phyloP scores from a whole-genome alignment of 164 flowering plant species.

The Berberis vulgaris region DNA sequence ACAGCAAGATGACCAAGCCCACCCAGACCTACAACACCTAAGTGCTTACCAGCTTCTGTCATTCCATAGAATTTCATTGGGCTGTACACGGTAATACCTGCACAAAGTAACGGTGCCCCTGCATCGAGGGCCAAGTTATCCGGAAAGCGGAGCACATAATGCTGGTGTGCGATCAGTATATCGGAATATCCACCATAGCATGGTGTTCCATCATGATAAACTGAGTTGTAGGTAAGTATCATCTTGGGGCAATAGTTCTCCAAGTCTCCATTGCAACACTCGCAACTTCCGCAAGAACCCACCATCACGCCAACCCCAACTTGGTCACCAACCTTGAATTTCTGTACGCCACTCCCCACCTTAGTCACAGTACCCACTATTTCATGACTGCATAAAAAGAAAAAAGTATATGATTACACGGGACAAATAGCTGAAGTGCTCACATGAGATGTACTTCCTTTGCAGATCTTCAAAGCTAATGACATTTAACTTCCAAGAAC shows the following conservation, averaged over 20 bases:
- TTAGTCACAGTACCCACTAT: conserved; percentile 24
- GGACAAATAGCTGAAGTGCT: not conserved
- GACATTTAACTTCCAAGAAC: too few species aligned
- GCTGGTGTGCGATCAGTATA: conserved; percentile 5
- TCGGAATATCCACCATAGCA: conserved; percentile 15
- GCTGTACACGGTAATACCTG: conserved; percentile 25
- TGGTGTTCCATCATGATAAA: conserved; percentile 10
- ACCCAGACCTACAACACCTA: conserved; percentile 32
- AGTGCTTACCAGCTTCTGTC: conserved; percentile 8
- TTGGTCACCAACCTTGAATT: conserved; percentile 27
- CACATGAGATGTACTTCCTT: too few species aligned
- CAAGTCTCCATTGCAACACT: conserved; percentile 15
- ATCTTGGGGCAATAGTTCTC: conserved; percentile 28
- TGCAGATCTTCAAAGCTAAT: too few species aligned
- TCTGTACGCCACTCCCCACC: conserved; percentile 20
- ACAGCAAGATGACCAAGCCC: conserved; percentile 47
- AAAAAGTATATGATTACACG: not conserved
- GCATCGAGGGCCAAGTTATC: conserved; percentile 12
- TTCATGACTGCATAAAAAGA: conserved; percentile 23
- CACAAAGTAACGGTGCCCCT: conserved; percentile 18
- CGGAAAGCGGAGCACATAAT: conserved; percentile 11
- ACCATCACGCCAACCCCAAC: conserved; percentile 32
- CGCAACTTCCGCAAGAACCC: conserved; percentile 26
- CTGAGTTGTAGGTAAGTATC: conserved; percentile 17
- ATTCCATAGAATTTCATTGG: conserved; percentile 18